Evolutionary conservation across 1,139 yeast species (phyloP).

Genomic region (Lodderomyces elongisporus): DNA sequence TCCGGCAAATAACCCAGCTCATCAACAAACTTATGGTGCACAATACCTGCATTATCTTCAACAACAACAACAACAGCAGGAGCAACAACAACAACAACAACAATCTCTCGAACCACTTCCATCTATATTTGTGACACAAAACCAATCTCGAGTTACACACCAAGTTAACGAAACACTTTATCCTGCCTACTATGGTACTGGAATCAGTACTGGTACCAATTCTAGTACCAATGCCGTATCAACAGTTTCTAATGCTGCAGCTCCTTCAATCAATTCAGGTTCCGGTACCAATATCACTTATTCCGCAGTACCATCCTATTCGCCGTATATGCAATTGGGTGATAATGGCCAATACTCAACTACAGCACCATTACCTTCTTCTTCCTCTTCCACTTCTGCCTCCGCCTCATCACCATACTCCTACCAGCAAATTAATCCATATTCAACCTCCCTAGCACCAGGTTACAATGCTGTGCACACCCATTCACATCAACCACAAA

Average conservation of each 20-base stretch:
- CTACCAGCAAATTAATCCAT: too few species aligned
- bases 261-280: neutral
- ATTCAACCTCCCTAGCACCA: too few species aligned
- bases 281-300: neutral
- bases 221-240: too few species aligned
- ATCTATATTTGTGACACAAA: neutral
- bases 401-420: too few species aligned
- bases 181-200: neutral
- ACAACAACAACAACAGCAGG: too few species aligned
- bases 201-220: too few species aligned
- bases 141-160: neutral
- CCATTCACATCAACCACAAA: constrained; percentile 1
- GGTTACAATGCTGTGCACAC: neutral
- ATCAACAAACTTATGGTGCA: neutral
- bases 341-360: neutral
- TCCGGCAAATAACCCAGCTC: too few species aligned
- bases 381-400: too few species aligned
- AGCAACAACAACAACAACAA: too few species aligned
- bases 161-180: neutral
- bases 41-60: too few species aligned
- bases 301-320: neutral
- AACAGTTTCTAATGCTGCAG: neutral
- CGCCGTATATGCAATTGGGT: too few species aligned
- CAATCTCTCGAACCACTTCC: constrained; percentile 1
- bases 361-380: neutral